Conservation (phyloP, 2,329 filamentous ascomycete genomes). For the Claviceps capensis region DNA sequence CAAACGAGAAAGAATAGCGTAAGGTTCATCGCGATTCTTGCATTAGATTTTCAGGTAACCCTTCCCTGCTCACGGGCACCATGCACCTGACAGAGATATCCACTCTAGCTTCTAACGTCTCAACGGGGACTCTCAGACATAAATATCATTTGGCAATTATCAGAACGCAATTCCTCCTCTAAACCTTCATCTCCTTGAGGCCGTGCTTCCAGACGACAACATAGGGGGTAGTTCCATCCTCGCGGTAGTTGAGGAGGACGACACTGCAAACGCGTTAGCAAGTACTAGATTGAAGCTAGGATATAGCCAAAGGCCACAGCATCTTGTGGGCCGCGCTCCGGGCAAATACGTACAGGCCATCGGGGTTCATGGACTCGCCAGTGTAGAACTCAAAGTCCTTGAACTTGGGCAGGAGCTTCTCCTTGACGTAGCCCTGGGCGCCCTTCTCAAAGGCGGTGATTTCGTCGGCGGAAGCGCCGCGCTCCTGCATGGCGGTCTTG, state of each 20-base stretch:
- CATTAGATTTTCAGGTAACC: no score
- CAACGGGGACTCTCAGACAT: slow-evolving; percentile 6
- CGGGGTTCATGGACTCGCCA: slow-evolving; percentile 82
- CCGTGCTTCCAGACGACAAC: slow-evolving; percentile 94
- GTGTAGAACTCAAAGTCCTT: slow-evolving; percentile 94
- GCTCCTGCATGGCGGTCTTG: slow-evolving; percentile 54
- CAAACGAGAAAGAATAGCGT: no score
- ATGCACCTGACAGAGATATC: no score
- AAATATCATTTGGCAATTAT: slow-evolving; percentile 2
- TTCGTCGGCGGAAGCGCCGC: slow-evolving; percentile 46
- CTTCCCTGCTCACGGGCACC: no score
- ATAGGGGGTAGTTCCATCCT: slow-evolving; percentile 85
- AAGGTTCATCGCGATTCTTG: no score
- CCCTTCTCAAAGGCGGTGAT: slow-evolving; percentile 70
- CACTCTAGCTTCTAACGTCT: slow-evolving; percentile 2
- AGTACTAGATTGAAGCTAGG: no score
- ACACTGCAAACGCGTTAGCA: slow-evolving; percentile 38
- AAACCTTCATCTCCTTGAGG: slow-evolving; percentile 81
- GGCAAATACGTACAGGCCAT: slow-evolving; percentile 64
- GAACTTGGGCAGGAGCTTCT: slow-evolving; percentile 69
- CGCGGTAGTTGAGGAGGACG: slow-evolving; percentile 91
- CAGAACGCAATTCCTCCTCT: slow-evolving; percentile 19
- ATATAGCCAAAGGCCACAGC: no score
- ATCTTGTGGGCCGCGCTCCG: no score
- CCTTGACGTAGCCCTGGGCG: slow-evolving; percentile 64